Percentiles rank a stretch among this genome's conserved stretches.
These are phyloP conservation scores for Seiridium cupressi DNA, from an alignment of 2,329 filamentous ascomycete genomes.

Conservation along the genomic window DNA sequence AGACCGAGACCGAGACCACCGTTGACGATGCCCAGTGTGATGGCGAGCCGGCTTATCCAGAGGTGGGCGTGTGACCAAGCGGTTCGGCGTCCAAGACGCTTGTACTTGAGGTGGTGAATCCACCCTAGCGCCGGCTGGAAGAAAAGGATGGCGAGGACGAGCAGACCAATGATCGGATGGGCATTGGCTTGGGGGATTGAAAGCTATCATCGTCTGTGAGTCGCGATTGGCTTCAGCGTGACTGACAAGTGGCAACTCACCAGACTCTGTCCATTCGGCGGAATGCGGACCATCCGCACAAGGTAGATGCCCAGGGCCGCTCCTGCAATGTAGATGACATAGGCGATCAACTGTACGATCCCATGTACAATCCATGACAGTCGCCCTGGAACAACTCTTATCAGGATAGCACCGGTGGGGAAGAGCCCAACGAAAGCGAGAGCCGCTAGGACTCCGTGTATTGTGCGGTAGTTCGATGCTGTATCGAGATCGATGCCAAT, in stretches of 20 bases:
- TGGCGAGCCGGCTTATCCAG: constrained; percentile 36
- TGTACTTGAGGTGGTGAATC: constrained; percentile 41
- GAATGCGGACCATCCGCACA: constrained; percentile 28
- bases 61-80: constrained; percentile 42
- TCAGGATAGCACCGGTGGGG: constrained; percentile 40
- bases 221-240: not conserved
- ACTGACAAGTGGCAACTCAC: constrained; percentile 21
- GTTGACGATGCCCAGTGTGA: constrained; percentile 43
- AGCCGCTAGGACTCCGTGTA: constrained; percentile 40
- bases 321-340: constrained; percentile 34
- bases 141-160: constrained; percentile 35
- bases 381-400: constrained; percentile 36
- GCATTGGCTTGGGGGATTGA: constrained; percentile 29
- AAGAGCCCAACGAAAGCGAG: constrained; percentile 41
- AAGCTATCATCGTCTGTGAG: constrained; percentile 22
- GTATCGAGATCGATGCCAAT: constrained; percentile 24
- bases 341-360: constrained; percentile 34
- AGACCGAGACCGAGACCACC: constrained; percentile 42
- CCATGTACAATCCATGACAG: constrained; percentile 38
- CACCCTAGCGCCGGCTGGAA: constrained; percentile 40
- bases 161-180: constrained; percentile 46
- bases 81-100: constrained; percentile 33
- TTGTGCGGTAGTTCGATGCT: constrained; percentile 28
- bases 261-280: constrained; percentile 25
- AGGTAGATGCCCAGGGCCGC: constrained; percentile 43